A percentile compares a stretch with the other conserved stretches of the same genome.
These are phyloP conservation scores for Warburgia ugandensis DNA, from an alignment of 164 flowering plant genomes.

Conservation along the genomic window DNA sequence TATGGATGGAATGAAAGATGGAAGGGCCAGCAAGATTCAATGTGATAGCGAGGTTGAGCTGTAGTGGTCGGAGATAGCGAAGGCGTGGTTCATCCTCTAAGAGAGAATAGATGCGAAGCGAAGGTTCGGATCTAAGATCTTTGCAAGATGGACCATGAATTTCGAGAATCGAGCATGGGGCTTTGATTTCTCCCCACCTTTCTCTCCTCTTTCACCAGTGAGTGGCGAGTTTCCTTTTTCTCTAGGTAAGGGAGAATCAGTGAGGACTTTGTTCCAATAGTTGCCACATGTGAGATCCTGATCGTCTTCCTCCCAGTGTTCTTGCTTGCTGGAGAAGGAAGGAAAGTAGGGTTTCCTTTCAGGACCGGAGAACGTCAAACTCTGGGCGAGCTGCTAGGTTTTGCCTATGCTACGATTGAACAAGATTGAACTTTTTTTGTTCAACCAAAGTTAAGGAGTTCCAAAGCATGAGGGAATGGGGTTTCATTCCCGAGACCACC, in stretches of 20 bases:
- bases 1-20: no score
- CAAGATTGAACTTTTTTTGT: neutral
- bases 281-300: constrained; percentile 3
- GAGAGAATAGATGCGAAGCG: neutral
- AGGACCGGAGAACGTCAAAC: no score
- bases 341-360: constrained; percentile 2
- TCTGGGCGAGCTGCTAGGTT: neutral
- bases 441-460: neutral
- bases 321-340: neutral
- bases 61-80: neutral
- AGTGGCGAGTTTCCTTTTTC: no score
- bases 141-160: neutral
- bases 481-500: no score
- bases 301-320: constrained; percentile 5
- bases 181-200: no score
- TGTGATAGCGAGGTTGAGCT: no score
- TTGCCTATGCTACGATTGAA: neutral
- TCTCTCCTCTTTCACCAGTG: no score
- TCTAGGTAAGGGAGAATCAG: no score
- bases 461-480: no score
- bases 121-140: neutral
- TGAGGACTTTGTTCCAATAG: no score
- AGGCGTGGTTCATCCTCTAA: constrained; percentile 5
- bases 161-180: neutral
- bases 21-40: no score